Percentiles rank a stretch among this genome's conserved stretches.
Conservation (phyloP, 768 basidiomycete species). For the Boletellus emodensis region DNA sequence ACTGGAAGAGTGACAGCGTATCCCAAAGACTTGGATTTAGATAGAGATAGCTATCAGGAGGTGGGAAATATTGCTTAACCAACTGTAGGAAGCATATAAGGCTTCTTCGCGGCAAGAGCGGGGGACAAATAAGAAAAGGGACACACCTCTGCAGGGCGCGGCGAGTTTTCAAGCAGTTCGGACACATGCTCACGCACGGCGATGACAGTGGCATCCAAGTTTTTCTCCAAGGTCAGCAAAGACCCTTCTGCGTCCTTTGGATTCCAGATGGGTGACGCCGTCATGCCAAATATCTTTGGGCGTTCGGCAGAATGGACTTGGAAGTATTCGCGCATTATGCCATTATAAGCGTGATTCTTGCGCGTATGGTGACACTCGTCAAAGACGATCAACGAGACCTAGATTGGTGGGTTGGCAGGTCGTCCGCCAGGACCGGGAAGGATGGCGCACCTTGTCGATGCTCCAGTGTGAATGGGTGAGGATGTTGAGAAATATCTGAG, state of each 20-base stretch:
- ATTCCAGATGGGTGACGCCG: constrained; percentile 87
- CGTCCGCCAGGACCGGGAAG: neutral
- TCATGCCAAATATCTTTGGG: constrained; percentile 93
- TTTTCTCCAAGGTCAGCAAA: constrained; percentile 59
- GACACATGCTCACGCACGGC: constrained; percentile 67
- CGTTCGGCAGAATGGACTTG: constrained; percentile 38
- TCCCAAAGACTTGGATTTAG: constrained; percentile 54
- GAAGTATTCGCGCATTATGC: constrained; percentile 57
- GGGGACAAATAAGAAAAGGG: neutral
- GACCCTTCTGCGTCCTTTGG: constrained; percentile 63
- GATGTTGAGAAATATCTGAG: constrained; percentile 78
- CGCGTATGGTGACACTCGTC: constrained; percentile 57
- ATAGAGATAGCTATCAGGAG: constrained; percentile 53
- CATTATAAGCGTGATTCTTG: constrained; percentile 56
- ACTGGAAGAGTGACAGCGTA: constrained; percentile 41
- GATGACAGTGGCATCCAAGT: constrained; percentile 69
- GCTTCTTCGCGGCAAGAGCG: neutral
- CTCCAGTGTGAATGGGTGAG: constrained; percentile 80
- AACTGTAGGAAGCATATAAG: constrained; percentile 36
- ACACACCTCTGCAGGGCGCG: constrained; percentile 63
- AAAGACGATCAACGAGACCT: constrained; percentile 56
- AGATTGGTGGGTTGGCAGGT: neutral
- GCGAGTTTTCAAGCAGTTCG: constrained; percentile 60
- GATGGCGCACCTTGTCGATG: constrained; percentile 48
- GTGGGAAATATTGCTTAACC: constrained; percentile 51